A percentile compares a stretch with the other conserved stretches of the same genome.
Evolutionary conservation across 345 rosid genomes (phyloP).

Genomic region (Corchorus capsularis): DNA sequence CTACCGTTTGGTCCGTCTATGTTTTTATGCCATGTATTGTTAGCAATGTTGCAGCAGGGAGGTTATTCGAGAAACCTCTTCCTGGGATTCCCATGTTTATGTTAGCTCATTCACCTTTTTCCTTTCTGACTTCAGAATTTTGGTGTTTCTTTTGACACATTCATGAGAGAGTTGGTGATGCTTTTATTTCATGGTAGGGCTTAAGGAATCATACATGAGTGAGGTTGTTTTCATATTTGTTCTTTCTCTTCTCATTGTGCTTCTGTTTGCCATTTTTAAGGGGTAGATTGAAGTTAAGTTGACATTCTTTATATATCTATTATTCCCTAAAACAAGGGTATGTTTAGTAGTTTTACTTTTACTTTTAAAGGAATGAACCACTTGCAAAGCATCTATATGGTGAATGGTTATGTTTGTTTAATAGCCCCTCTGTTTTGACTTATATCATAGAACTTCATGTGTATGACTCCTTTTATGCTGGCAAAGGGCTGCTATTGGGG

Average conservation of each 20-base stretch:
- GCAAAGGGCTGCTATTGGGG: too few species aligned
- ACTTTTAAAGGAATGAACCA: background rate
- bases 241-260: background rate
- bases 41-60: too few species aligned
- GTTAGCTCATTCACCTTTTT: background rate
- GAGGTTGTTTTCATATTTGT: background rate
- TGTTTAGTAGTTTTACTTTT: slow-evolving; percentile 4
- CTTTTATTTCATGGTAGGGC: slow-evolving; percentile 64
- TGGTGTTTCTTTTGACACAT: slow-evolving; percentile 67
- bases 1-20: too few species aligned
- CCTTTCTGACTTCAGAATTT: slow-evolving; percentile 50
- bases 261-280: slow-evolving; percentile 39
- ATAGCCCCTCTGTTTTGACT: slow-evolving; percentile 1
- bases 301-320: slow-evolving; percentile 71
- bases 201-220: background rate
- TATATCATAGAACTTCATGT: slow-evolving; percentile 60
- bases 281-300: slow-evolving; percentile 82
- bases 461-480: slow-evolving; percentile 41
- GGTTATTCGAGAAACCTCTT: too few species aligned
- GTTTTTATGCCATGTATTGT: too few species aligned
- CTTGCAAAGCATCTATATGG: background rate
- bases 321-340: slow-evolving; percentile 81
- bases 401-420: background rate
- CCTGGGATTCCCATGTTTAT: too few species aligned
- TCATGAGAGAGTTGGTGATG: slow-evolving; percentile 71